These are phyloP conservation scores for rapeseed (Brassica napus) DNA, from an alignment of 345 rosid species.

Conservation along the genomic window DNA sequence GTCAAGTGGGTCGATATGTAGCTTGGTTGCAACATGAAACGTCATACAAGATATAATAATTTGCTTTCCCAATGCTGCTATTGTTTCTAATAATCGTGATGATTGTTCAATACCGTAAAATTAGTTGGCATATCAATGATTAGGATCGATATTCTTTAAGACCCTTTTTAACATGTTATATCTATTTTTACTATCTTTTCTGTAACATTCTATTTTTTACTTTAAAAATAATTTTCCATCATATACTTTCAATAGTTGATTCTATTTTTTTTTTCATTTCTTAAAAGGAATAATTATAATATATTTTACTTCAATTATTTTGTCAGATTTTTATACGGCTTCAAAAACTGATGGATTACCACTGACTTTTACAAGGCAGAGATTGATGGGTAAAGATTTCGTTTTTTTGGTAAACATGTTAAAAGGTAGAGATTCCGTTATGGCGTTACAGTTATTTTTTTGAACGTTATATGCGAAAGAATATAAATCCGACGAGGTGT, in stretches of 20 bases:
- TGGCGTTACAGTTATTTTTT: neutral
- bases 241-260: neutral
- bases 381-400: neutral
- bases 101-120: neutral
- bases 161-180: too few species aligned
- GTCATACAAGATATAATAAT: neutral
- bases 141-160: neutral
- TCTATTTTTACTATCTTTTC: too few species aligned
- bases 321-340: neutral
- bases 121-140: neutral
- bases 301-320: neutral
- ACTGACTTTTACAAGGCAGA: neutral
- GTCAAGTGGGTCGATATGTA: neutral
- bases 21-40: neutral
- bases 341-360: neutral
- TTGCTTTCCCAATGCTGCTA: neutral
- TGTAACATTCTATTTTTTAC: neutral
- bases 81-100: too few species aligned
- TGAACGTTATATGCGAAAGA: neutral
- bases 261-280: neutral
- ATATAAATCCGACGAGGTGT: neutral
- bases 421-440: neutral
- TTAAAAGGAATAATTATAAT: neutral
- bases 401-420: neutral
- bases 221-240: neutral